These are phyloP conservation scores for Claviceps fusiformis DNA, from an alignment of 2,329 filamentous ascomycete genomes.

Conservation along the genomic window DNA sequence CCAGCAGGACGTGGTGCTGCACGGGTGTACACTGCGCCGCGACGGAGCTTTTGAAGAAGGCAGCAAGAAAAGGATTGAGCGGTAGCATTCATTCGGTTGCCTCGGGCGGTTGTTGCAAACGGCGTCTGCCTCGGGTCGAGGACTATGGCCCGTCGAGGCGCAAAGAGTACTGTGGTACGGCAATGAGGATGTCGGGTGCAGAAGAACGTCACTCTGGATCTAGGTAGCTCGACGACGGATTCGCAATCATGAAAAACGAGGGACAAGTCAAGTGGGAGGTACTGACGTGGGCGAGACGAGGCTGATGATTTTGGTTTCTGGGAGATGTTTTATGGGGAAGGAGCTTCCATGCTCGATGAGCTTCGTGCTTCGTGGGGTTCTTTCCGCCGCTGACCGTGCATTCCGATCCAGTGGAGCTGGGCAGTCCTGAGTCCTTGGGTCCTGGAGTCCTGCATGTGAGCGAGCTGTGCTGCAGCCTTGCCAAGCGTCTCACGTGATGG, in stretches of 20 bases:
- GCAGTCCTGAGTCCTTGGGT: background rate
- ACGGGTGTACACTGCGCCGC: conserved; percentile 82
- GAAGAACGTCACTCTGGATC: background rate
- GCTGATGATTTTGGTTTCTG: background rate
- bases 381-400: background rate
- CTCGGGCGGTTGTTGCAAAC: conserved; percentile 13
- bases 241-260: background rate
- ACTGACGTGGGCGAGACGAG: background rate
- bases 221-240: background rate
- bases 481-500: background rate
- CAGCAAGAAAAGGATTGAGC: conserved; percentile 94
- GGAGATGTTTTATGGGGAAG: background rate
- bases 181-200: background rate
- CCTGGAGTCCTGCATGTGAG: too few relatives aligned
- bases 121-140: conserved; percentile 15
- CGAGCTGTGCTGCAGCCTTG: too few relatives aligned
- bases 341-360: background rate
- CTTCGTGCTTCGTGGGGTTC: background rate
- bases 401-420: background rate
- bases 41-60: conserved; percentile 95
- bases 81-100: conserved; percentile 63
- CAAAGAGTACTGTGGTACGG: background rate
- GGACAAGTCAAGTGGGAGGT: background rate
- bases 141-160: conserved; percentile 5
- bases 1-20: conserved; percentile 85